These are phyloP conservation scores for Sphagnum magellanicum DNA, from an alignment of 228 moss, liverwort and hornwort species.

Conservation along the genomic window DNA sequence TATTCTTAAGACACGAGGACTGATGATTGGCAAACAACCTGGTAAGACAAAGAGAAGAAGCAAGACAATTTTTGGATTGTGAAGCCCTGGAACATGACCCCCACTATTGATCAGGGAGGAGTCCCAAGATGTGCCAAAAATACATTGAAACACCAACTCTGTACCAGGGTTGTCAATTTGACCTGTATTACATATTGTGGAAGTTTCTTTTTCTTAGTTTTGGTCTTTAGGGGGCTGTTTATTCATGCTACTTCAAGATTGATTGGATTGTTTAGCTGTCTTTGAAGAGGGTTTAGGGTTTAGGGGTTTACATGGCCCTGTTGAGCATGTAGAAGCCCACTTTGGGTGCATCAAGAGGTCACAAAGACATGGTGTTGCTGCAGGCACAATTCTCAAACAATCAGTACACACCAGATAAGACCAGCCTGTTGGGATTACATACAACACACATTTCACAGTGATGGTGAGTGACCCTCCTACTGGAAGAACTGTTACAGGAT, in stretches of 20 bases:
- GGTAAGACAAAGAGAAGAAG: conserved; percentile 13
- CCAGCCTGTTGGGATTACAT: conserved; percentile 68
- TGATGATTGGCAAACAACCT: no score
- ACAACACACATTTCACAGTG: conserved; percentile 96
- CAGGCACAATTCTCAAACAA: conserved; percentile 95
- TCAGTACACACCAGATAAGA: conserved; percentile 67
- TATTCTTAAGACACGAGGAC: no score
- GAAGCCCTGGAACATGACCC: conserved; percentile 99
- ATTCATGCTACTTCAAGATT: no score
- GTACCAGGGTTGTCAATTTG: conserved; percentile 84
- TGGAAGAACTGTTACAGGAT: no score
- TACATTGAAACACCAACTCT: conserved; percentile 82
- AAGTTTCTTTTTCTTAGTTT: no score
- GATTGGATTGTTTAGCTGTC: no score
- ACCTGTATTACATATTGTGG: conserved; percentile 83
- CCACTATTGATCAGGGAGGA: conserved; percentile 94
- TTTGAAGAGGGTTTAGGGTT: no score
- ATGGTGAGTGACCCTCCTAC: conserved; percentile 44
- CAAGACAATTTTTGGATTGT: conserved; percentile 91
- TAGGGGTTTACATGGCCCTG: no score
- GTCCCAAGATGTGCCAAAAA: conserved; percentile 93
- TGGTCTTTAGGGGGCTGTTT: no score
- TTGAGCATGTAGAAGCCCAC: no score
- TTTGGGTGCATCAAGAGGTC: not conserved
- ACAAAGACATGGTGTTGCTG: conserved; percentile 2